Percentiles rank a stretch among this genome's conserved stretches.
These are phyloP conservation scores for Linum usitatissimum DNA, from an alignment of 345 rosid genomes.

Conservation along the genomic window DNA sequence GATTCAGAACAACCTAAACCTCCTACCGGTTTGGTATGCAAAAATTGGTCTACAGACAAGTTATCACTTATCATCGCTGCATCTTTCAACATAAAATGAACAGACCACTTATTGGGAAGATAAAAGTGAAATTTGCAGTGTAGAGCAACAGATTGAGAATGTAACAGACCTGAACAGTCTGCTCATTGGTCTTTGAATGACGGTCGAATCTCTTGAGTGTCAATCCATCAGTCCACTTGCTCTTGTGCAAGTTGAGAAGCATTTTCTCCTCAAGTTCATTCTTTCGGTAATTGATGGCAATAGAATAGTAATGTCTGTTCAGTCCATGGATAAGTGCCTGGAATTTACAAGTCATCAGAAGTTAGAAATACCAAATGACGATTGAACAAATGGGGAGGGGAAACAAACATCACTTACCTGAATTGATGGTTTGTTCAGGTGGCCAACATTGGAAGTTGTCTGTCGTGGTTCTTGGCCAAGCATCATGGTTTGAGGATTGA, in stretches of 20 bases:
- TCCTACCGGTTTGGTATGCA: too few relatives aligned
- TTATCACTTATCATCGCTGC: too few relatives aligned
- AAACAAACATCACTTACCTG: constrained; percentile 34
- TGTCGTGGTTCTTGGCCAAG: constrained; percentile 99
- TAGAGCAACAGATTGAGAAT: too few relatives aligned
- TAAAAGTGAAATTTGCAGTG: too few relatives aligned
- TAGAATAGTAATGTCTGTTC: constrained; percentile 96
- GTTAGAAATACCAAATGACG: neutral
- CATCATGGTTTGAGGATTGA: constrained; percentile 99
- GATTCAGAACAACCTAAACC: too few relatives aligned
- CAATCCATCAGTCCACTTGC: constrained; percentile 98
- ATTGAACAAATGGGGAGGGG: too few relatives aligned
- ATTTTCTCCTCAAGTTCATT: constrained; percentile 97
- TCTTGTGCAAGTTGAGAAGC: constrained; percentile 94
- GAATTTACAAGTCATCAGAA: constrained; percentile 10
- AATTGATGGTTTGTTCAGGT: constrained; percentile 94
- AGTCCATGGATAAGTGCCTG: constrained; percentile 98
- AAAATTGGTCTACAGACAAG: too few relatives aligned
- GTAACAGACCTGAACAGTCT: constrained; percentile 72
- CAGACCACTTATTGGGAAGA: neutral
- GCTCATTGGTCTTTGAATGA: constrained; percentile 88
- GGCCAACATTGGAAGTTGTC: constrained; percentile 96
- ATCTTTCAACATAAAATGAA: too few relatives aligned
- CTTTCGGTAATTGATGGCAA: constrained; percentile 94
- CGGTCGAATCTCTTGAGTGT: constrained; percentile 75